A percentile compares a stretch with the other conserved stretches of the same genome.
phyloP scores from a whole-genome alignment of 1,284 basidiomycete species.

The Gastroboletus turbinatus region DNA sequence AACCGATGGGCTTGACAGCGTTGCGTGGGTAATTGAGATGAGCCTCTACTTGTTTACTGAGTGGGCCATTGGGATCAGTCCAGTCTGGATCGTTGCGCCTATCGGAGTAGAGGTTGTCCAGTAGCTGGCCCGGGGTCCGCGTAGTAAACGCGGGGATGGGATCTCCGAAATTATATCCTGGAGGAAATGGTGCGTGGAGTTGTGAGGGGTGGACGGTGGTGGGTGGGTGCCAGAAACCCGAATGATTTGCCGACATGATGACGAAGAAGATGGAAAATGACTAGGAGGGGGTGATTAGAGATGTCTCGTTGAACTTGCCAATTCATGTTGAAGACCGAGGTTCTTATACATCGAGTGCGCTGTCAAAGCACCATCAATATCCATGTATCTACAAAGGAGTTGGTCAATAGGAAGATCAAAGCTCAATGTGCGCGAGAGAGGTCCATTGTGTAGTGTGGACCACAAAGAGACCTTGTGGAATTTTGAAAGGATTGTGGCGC shows the following conservation, averaged over 20 bases:
- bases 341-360: background rate
- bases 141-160: background rate
- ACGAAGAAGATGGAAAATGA: background rate
- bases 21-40: rapidly evolving
- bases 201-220: conserved; percentile 1
- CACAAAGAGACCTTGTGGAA: background rate
- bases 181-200: conserved; percentile 5
- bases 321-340: background rate
- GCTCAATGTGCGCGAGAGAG: background rate
- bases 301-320: background rate
- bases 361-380: conserved; percentile 12
- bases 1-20: background rate
- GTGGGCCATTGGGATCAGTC: background rate
- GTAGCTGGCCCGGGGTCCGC: conserved; percentile 2
- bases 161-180: background rate
- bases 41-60: background rate
- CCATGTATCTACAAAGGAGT: background rate
- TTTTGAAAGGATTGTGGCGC: background rate
- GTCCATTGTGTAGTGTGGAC: conserved; percentile 6
- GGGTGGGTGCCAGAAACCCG: conserved; percentile 1
- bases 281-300: background rate
- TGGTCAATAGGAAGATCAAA: conserved; percentile 4
- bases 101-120: background rate
- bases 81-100: background rate
- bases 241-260: background rate